phyloP scores from a whole-genome alignment of 164 flowering plant genomes.

The Vitis riparia region DNA sequence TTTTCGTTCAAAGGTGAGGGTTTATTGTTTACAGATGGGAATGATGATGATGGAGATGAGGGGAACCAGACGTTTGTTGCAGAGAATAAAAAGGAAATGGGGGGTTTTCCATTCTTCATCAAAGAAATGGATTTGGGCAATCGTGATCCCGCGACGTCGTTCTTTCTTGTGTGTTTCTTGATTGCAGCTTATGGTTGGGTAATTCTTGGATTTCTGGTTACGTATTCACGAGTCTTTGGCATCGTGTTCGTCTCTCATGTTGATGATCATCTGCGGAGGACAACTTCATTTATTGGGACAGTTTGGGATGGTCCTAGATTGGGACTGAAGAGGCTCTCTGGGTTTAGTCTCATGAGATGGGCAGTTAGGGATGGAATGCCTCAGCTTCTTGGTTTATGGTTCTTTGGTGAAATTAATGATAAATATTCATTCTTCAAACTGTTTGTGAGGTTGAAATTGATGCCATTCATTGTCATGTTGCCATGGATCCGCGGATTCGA shows the following conservation, averaged over 20 bases:
- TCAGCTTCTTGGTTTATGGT: slow-evolving; percentile 84
- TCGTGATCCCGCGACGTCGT: slow-evolving; percentile 59
- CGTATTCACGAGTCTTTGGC: slow-evolving; percentile 74
- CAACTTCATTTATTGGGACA: slow-evolving; percentile 36
- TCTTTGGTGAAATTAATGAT: slow-evolving; percentile 87
- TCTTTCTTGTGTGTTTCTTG: slow-evolving; percentile 66
- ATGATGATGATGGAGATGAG: slow-evolving; percentile 12
- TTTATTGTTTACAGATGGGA: slow-evolving; percentile 3
- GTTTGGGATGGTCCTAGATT: slow-evolving; percentile 69
- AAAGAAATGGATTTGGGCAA: slow-evolving; percentile 66
- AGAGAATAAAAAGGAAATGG: slow-evolving; percentile 23
- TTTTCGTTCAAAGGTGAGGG: slow-evolving; percentile 18
- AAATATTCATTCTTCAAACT: slow-evolving; percentile 80
- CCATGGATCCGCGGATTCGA: slow-evolving; percentile 71
- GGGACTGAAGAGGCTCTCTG: slow-evolving; percentile 71
- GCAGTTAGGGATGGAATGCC: slow-evolving; percentile 90
- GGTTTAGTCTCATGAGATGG: slow-evolving; percentile 88
- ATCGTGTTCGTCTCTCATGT: slow-evolving; percentile 62
- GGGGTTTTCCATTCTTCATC: slow-evolving; percentile 44
- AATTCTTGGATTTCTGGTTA: slow-evolving; percentile 77
- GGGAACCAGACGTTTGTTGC: slow-evolving; percentile 8
- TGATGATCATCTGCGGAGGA: slow-evolving; percentile 54
- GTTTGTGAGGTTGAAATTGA: slow-evolving; percentile 81
- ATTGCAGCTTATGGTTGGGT: slow-evolving; percentile 86
- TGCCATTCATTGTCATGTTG: slow-evolving; percentile 79